Evolutionary conservation across 164 flowering plant genomes (phyloP).

Genomic region (Magnolia sinica): DNA sequence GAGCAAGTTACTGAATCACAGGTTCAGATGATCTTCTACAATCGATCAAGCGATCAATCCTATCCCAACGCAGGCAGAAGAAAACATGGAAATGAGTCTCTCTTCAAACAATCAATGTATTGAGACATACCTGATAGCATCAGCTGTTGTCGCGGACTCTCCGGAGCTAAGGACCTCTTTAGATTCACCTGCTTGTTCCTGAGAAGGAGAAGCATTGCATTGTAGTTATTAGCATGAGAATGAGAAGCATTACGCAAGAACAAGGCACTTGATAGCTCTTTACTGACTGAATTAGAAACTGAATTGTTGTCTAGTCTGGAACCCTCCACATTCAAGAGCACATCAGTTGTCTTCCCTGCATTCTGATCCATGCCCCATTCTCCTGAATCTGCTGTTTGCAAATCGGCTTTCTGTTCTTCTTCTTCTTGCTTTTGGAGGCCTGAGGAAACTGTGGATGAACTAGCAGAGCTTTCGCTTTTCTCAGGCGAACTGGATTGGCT

Average conservation of each 20-base stretch:
- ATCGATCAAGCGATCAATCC: no score
- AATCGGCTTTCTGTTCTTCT: conserved; percentile 20
- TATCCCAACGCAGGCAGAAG: neutral
- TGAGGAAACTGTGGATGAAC: conserved; percentile 31
- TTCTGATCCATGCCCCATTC: conserved; percentile 2
- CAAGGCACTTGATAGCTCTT: conserved; percentile 12
- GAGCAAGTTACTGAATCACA: no score
- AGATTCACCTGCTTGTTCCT: conserved; percentile 3
- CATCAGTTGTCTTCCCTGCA: neutral
- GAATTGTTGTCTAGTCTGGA: conserved; percentile 11
- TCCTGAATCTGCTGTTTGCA: neutral
- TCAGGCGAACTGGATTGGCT: conserved; percentile 24
- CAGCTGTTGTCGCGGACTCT: conserved; percentile 12
- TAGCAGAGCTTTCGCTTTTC: conserved; percentile 21
- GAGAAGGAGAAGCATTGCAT: neutral
- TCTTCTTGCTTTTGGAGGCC: conserved; percentile 10
- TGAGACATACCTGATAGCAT: conserved; percentile 28
- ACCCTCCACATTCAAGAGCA: neutral
- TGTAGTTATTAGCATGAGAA: conserved; percentile 4
- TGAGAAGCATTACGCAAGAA: conserved; percentile 10
- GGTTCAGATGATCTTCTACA: no score
- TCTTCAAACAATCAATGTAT: neutral
- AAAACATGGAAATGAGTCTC: no score
- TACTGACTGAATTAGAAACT: conserved; percentile 6
- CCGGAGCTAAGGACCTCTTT: conserved; percentile 10